Percentiles rank a stretch among this genome's conserved stretches.
phyloP scores from a whole-genome alignment of 805 yeast genomes.

The Pachysolen tannophilus region DNA sequence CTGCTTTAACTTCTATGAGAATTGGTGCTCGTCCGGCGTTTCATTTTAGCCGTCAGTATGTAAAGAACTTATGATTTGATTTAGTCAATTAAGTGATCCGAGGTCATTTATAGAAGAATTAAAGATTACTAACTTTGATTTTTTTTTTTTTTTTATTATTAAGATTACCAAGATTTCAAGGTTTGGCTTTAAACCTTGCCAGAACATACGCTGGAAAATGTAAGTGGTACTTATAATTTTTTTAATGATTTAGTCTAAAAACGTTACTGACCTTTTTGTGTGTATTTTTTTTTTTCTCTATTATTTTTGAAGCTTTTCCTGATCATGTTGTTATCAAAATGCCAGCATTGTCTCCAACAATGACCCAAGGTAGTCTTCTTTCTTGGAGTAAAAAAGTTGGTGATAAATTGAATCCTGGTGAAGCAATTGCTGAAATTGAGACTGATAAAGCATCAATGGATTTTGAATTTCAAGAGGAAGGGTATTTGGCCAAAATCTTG shows the following conservation, averaged over 20 bases:
- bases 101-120: not conserved
- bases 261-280: too few relatives aligned
- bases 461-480: constrained; percentile 97
- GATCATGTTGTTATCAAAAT: constrained; percentile 80
- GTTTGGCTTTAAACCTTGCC: constrained; percentile 14
- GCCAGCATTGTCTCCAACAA: constrained; percentile 99
- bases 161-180: constrained; percentile 9
- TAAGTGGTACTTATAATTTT: constrained; percentile 11
- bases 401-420: constrained; percentile 85
- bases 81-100: not conserved
- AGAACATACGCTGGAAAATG: constrained; percentile 14
- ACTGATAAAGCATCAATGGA: constrained; percentile 98
- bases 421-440: constrained; percentile 92
- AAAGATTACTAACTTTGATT: constrained; percentile 6
- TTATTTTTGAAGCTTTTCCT: constrained; percentile 25
- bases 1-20: constrained; percentile 24
- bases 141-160: constrained; percentile 9
- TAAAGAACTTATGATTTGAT: not conserved
- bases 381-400: constrained; percentile 88
- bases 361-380: constrained; percentile 93
- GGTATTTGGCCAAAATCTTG: constrained; percentile 80
- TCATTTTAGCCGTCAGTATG: constrained; percentile 6
- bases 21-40: constrained; percentile 19
- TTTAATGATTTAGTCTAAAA: too few relatives aligned
- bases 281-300: too few relatives aligned